These are phyloP conservation scores for Colletotrichum horii DNA, from an alignment of 2,329 filamentous ascomycete genomes.

Conservation along the genomic window DNA sequence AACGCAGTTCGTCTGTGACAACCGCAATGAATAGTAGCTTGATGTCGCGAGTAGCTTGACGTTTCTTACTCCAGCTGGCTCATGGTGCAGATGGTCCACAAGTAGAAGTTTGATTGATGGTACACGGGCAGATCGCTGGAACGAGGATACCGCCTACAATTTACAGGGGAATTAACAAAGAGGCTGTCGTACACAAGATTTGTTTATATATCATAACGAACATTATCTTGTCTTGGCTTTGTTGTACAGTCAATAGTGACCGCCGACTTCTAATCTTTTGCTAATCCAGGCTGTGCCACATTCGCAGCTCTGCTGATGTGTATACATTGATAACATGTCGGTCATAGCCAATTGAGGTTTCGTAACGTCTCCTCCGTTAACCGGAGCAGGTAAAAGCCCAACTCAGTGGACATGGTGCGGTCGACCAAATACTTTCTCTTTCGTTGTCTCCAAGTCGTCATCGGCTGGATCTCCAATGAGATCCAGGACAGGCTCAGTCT, in stretches of 20 bases:
- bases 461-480: background rate
- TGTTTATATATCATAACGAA: too few species aligned
- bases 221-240: too few species aligned
- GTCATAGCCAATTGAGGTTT: background rate
- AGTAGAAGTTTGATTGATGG: too few species aligned
- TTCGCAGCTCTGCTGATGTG: background rate
- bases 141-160: background rate
- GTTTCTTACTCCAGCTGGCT: too few species aligned
- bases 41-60: background rate
- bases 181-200: too few species aligned
- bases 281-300: background rate
- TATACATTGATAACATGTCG: background rate
- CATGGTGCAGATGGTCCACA: too few species aligned
- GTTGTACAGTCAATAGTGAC: too few species aligned
- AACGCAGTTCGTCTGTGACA: background rate
- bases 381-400: background rate
- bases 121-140: background rate
- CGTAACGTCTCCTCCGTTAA: background rate
- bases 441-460: background rate
- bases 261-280: background rate
- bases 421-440: background rate
- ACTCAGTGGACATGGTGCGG: too few species aligned
- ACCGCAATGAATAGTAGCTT: background rate
- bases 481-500: background rate
- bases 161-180: background rate